A percentile compares a stretch with the other conserved stretches of the same genome.
phyloP scores from a whole-genome alignment of 768 basidiomycete genomes.

The Termitomyces heimii region DNA sequence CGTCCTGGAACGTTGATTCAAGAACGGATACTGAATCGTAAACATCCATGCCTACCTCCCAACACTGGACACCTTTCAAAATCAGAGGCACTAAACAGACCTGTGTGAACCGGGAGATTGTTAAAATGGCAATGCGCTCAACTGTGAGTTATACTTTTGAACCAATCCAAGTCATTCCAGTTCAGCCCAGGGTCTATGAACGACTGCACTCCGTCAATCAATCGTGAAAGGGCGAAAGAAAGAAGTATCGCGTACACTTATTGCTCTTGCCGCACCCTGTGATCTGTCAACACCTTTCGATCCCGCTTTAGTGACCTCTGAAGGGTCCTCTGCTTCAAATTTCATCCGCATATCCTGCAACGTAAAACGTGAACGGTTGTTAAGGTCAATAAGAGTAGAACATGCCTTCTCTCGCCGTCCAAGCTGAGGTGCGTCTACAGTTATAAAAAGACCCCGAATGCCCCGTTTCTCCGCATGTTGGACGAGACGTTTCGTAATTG shows the following conservation, averaged over 20 bases:
- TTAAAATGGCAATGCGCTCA: neutral
- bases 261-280: conserved; percentile 92
- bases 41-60: conserved; percentile 48
- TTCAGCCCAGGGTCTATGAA: conserved; percentile 91
- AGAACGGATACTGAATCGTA: neutral
- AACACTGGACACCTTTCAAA: conserved; percentile 84
- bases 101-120: conserved; percentile 27
- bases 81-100: conserved; percentile 70
- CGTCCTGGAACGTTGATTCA: conserved; percentile 43
- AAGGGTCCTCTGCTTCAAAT: conserved; percentile 76
- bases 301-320: conserved; percentile 48
- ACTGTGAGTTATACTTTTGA: conserved; percentile 73
- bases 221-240: neutral
- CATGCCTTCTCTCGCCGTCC: conserved; percentile 81
- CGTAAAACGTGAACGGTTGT: neutral
- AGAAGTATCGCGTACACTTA: conserved; percentile 55
- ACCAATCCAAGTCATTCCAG: conserved; percentile 84
- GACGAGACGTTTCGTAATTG: conserved; percentile 79
- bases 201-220: conserved; percentile 37
- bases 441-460: conserved; percentile 92
- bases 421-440: conserved; percentile 95
- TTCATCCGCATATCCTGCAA: conserved; percentile 89
- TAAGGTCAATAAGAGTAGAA: neutral
- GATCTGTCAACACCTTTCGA: conserved; percentile 63
- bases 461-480: conserved; percentile 88